phyloP scores from a whole-genome alignment of 176 grass and related monocot species.

The Olyra latifolia region DNA sequence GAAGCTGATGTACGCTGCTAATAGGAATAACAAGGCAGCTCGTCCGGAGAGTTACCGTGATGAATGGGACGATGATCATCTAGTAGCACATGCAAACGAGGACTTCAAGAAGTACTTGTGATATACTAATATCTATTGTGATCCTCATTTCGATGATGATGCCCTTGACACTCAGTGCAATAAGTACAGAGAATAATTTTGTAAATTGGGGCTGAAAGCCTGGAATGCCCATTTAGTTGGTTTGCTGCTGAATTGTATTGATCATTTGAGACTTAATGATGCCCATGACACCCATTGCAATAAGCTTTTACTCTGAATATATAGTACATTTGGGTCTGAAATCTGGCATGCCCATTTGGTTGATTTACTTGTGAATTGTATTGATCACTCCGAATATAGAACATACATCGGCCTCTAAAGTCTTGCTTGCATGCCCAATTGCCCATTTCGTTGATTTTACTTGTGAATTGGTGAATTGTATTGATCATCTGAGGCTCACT shows the following conservation, averaged over 20 bases:
- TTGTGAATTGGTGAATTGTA: too few species aligned
- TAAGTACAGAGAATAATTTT: neutral
- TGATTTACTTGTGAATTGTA: neutral
- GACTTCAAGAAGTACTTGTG: constrained; percentile 60
- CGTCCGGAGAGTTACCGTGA: constrained; percentile 61
- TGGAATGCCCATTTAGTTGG: too few species aligned
- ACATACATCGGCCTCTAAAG: too few species aligned
- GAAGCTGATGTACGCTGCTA: constrained; percentile 55
- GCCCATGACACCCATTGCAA: neutral
- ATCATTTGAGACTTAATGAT: neutral
- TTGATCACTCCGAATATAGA: neutral
- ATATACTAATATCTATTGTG: neutral
- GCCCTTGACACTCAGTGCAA: neutral
- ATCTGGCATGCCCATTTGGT: neutral
- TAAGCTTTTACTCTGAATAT: neutral
- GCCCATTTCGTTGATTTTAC: too few species aligned
- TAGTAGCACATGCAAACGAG: constrained; percentile 51
- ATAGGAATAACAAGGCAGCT: constrained; percentile 31
- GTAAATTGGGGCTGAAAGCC: too few species aligned
- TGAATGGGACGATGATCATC: constrained; percentile 77
- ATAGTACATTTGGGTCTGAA: neutral
- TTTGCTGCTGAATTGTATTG: too few species aligned
- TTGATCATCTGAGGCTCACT: too few species aligned
- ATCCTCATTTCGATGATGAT: constrained; percentile 1
- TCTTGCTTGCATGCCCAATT: too few species aligned